These are phyloP conservation scores for Stephanodiscus minutulus DNA, from an alignment of 108 stramenopile genomes.

Conservation along the genomic window DNA sequence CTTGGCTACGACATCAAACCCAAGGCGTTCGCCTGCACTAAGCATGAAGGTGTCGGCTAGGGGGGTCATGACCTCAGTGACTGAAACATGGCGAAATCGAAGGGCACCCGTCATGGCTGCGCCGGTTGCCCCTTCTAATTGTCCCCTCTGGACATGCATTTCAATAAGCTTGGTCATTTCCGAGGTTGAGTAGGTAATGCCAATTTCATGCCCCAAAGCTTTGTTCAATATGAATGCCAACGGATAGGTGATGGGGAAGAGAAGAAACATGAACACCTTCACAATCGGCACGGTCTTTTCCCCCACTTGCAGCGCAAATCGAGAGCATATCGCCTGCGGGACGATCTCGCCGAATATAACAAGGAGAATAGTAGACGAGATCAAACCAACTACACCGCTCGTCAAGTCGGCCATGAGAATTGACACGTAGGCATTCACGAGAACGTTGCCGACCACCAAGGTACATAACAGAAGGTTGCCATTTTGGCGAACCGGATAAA, in stretches of 20 bases:
- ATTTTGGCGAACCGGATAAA: conserved; percentile 87
- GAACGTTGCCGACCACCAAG: conserved; percentile 96
- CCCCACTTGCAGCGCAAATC: conserved; percentile 93
- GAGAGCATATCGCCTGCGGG: conserved; percentile 93
- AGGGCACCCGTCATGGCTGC: conserved; percentile 95
- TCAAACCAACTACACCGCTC: conserved; percentile 87
- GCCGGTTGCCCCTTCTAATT: conserved; percentile 86
- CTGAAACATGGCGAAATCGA: conserved; percentile 80
- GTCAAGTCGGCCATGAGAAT: conserved; percentile 92
- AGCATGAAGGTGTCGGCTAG: conserved; percentile 94
- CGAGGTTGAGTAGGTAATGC: conserved; percentile 84
- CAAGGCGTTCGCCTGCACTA: conserved; percentile 81
- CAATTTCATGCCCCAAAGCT: conserved; percentile 89
- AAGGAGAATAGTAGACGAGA: conserved; percentile 86
- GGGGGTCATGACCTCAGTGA: conserved; percentile 94
- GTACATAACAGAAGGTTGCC: conserved; percentile 98
- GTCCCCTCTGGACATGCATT: conserved; percentile 87
- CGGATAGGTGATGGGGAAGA: conserved; percentile 81
- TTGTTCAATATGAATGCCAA: conserved; percentile 72
- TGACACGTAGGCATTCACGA: conserved; percentile 93
- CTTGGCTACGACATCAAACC: conserved; percentile 89
- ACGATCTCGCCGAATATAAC: conserved; percentile 98
- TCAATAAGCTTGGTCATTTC: conserved; percentile 92
- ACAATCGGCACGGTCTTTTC: conserved; percentile 83
- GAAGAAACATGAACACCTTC: conserved; percentile 74